Conservation (phyloP, 1,284 basidiomycete species). For the Rhodotorula sp. region DNA sequence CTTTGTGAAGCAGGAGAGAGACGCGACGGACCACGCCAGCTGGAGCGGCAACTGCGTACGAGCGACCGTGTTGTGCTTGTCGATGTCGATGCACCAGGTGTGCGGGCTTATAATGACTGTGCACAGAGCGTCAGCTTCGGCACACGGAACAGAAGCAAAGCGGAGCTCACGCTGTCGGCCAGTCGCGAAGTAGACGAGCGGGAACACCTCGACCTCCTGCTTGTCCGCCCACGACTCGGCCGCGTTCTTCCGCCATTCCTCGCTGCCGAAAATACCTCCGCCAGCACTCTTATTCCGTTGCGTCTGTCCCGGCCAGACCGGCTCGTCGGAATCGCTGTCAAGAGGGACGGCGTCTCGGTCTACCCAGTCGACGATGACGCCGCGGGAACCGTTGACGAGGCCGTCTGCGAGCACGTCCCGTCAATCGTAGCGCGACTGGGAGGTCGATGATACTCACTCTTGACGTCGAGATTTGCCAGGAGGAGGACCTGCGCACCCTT, state of each 20-base stretch:
- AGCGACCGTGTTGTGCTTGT: conserved; percentile 33
- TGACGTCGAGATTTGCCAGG: conserved; percentile 40
- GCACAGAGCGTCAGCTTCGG: background rate
- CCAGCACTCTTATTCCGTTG: background rate
- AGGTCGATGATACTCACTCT: conserved; percentile 4
- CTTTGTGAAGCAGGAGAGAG: background rate
- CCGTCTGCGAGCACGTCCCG: conserved; percentile 5
- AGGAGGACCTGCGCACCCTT: conserved; percentile 42
- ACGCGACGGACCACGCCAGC: conserved; percentile 35
- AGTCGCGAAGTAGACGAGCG: conserved; percentile 38
- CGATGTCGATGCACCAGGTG: conserved; percentile 41
- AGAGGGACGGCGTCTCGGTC: conserved; percentile 13
- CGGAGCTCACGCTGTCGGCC: conserved; percentile 19
- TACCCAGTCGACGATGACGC: conserved; percentile 43
- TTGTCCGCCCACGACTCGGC: conserved; percentile 24
- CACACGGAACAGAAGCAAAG: background rate
- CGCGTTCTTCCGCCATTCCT: conserved; percentile 34
- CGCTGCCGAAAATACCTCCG: conserved; percentile 20
- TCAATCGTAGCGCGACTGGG: too few relatives aligned
- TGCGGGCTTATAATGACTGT: conserved; percentile 32
- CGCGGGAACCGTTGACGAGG: conserved; percentile 37
- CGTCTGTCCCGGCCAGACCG: background rate
- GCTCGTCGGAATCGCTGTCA: conserved; percentile 6
- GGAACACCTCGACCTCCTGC: conserved; percentile 28
- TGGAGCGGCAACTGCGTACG: conserved; percentile 41